A percentile compares a stretch with the other conserved stretches of the same genome.
phyloP scores from a whole-genome alignment of 495 filamentous ascomycete genomes.

The Aspergillus bridgeri region DNA sequence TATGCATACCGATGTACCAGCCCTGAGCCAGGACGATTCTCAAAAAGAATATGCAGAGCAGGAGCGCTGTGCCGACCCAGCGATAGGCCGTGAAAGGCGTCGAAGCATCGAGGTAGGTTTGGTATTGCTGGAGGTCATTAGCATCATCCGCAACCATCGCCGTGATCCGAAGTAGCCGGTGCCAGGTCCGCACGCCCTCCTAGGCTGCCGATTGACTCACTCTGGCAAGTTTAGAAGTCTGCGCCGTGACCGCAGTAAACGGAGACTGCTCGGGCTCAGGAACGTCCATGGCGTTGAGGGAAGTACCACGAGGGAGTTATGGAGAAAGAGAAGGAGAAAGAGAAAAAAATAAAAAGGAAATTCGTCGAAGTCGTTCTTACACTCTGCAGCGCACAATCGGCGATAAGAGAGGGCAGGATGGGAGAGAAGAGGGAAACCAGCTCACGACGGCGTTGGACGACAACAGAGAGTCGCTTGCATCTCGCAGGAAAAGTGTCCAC shows the following conservation, averaged over 20 bases:
- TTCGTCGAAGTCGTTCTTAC: not conserved
- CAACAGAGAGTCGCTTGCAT: slow-evolving; percentile 19
- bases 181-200: not conserved
- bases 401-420: slow-evolving; percentile 7
- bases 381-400: not conserved
- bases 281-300: slow-evolving; percentile 60
- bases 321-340: not conserved
- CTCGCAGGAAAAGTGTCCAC: slow-evolving; percentile 41
- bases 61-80: slow-evolving; percentile 76
- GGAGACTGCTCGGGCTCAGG: slow-evolving; percentile 77
- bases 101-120: slow-evolving; percentile 88
- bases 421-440: slow-evolving; percentile 10
- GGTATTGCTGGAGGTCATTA: slow-evolving; percentile 67
- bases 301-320: slow-evolving; percentile 2
- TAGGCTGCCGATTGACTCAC: slow-evolving; percentile 44
- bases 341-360: slow-evolving; percentile 3
- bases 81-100: slow-evolving; percentile 84
- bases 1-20: slow-evolving; percentile 89
- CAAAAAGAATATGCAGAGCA: slow-evolving; percentile 77
- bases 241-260: slow-evolving; percentile 78
- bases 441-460: slow-evolving; percentile 11
- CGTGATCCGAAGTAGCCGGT: not conserved
- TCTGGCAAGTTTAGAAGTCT: slow-evolving; percentile 68
- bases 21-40: slow-evolving; percentile 89
- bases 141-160: slow-evolving; percentile 4